These are phyloP conservation scores for Ophiostoma perfectum DNA, from an alignment of 2,329 filamentous ascomycete species.

Conservation along the genomic window DNA sequence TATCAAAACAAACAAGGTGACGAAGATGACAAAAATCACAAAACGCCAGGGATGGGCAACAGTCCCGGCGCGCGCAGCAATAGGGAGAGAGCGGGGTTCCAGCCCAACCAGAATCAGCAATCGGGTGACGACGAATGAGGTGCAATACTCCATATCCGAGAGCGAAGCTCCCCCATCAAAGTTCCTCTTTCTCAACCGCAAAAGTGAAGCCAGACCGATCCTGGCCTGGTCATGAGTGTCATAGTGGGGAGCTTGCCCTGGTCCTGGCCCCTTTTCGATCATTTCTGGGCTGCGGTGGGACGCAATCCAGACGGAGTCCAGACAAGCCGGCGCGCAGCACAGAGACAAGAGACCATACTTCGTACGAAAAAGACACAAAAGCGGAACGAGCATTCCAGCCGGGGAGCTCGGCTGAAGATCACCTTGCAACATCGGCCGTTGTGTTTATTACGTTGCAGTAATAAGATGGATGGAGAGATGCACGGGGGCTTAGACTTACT, in stretches of 20 bases:
- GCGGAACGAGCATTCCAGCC: slow-evolving; percentile 4
- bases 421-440: neutral
- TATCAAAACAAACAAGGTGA: neutral
- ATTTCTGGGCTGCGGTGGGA: neutral
- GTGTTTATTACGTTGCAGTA: neutral
- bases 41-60: neutral
- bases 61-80: neutral
- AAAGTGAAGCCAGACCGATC: slow-evolving; percentile 1
- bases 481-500: neutral
- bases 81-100: slow-evolving; percentile 12
- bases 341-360: too few relatives aligned
- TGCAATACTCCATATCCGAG: slow-evolving; percentile 1
- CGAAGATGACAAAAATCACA: neutral
- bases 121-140: slow-evolving; percentile 9
- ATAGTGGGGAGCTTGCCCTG: neutral
- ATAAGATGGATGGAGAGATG: neutral
- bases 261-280: slow-evolving; percentile 2
- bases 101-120: neutral
- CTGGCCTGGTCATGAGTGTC: neutral
- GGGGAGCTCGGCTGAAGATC: neutral
- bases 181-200: neutral
- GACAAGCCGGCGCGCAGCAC: too few relatives aligned
- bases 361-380: neutral
- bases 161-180: neutral
- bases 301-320: neutral